phyloP scores from a whole-genome alignment of 345 rosid genomes.

The Syzygium jambos region DNA sequence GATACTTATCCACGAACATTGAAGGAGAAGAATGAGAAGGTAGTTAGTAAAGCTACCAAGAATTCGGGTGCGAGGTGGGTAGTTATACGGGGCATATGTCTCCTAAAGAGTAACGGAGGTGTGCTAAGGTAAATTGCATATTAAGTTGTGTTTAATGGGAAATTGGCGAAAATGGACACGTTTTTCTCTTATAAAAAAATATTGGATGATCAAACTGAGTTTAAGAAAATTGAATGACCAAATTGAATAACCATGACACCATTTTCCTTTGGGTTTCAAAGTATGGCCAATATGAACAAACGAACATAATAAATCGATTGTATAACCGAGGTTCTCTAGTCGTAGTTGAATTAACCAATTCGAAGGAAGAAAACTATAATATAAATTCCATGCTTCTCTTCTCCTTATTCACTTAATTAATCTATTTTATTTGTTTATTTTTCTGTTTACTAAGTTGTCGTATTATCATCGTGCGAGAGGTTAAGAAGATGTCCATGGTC shows the following conservation, averaged over 20 bases:
- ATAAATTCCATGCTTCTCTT: too few species aligned
- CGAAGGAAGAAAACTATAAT: too few species aligned
- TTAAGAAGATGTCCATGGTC: background rate
- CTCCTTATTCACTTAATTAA: too few species aligned
- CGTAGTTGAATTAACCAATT: too few species aligned
- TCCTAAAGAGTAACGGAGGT: background rate
- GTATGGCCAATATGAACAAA: background rate
- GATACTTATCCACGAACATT: background rate
- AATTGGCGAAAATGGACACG: background rate
- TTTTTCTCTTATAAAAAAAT: background rate
- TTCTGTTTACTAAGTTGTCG: too few species aligned
- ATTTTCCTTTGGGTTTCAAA: background rate
- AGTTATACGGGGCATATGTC: background rate
- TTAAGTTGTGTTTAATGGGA: background rate
- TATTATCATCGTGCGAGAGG: background rate
- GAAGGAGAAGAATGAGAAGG: background rate
- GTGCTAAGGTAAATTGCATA: background rate
- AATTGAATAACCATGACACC: background rate
- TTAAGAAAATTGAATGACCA: background rate
- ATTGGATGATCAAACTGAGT: background rate
- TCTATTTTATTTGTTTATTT: too few species aligned
- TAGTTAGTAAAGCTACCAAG: background rate
- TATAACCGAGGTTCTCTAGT: too few species aligned
- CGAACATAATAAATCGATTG: background rate
- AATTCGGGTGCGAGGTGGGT: background rate